Percentiles rank a stretch among this genome's conserved stretches.
Evolutionary conservation across 768 basidiomycete species (phyloP).

Genomic region (Phanerodontia chrysosporium): DNA sequence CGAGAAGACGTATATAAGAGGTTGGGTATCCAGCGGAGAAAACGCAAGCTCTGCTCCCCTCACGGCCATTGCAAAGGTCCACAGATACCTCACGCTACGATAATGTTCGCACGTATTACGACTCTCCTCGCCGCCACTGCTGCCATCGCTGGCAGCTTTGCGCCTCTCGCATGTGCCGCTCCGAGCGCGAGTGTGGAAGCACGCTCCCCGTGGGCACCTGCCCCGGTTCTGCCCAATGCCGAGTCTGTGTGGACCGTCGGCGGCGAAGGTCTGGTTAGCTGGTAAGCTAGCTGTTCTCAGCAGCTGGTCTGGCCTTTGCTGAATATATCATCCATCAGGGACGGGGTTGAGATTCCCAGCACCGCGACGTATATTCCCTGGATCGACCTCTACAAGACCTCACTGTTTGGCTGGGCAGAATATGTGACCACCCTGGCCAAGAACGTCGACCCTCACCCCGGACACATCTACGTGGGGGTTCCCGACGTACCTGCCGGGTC

Average conservation of each 20-base stretch:
- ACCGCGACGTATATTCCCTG: background rate
- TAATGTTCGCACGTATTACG: background rate
- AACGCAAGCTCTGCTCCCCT: too few relatives aligned
- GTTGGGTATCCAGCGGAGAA: too few relatives aligned
- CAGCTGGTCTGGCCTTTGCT: background rate
- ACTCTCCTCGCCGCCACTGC: background rate
- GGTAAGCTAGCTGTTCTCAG: background rate
- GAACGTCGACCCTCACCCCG: background rate
- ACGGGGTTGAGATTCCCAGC: background rate
- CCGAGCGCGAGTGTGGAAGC: background rate
- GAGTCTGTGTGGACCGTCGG: background rate
- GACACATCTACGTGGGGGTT: background rate
- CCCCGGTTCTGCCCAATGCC: background rate
- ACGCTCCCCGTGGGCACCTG: background rate
- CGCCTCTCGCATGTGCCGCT: background rate
- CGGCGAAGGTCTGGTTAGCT: background rate
- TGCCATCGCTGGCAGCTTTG: background rate
- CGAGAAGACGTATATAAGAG: too few relatives aligned
- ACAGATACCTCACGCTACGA: background rate
- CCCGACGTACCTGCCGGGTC: background rate
- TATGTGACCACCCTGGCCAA: background rate
- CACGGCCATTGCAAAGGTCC: too few relatives aligned
- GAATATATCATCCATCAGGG: background rate
- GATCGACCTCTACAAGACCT: background rate
- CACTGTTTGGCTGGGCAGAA: background rate